Conservation (phyloP, 495 filamentous ascomycete species). For the Penicillium taxi region DNA sequence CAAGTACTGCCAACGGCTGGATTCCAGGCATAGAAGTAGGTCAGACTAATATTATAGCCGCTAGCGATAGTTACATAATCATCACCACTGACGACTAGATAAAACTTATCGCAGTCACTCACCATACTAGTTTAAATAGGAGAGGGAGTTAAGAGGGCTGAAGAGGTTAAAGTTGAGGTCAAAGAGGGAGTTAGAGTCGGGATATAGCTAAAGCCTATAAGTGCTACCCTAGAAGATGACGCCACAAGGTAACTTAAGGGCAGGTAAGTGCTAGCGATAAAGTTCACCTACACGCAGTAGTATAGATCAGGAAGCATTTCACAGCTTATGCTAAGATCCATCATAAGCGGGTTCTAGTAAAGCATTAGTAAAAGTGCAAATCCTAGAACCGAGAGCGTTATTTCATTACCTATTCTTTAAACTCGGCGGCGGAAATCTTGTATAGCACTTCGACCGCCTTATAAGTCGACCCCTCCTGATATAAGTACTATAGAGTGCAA, state of each 20-base stretch:
- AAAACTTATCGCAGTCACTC: too few species aligned
- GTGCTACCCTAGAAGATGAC: too few species aligned
- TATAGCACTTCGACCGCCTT: not conserved
- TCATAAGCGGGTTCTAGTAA: not conserved
- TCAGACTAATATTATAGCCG: too few species aligned
- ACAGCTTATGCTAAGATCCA: not conserved
- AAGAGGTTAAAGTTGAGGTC: not conserved
- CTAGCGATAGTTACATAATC: too few species aligned
- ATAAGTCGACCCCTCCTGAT: not conserved
- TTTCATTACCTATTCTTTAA: not conserved
- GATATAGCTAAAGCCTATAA: too few species aligned
- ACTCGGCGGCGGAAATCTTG: not conserved
- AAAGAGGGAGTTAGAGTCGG: not conserved
- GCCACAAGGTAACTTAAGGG: not conserved
- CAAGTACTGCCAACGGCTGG: conserved; percentile 9
- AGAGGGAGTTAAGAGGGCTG: not conserved
- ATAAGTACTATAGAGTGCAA: not conserved
- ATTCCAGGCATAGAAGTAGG: conserved; percentile 13
- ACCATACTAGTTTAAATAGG: too few species aligned
- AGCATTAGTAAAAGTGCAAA: not conserved
- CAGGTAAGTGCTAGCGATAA: not conserved
- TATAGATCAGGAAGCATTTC: not conserved
- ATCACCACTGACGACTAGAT: too few species aligned
- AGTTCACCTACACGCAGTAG: not conserved
- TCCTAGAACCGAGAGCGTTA: not conserved